Base-by-base conservation (phyloP, 176 grass and related monocot species). In the Echinochloa phyllopogon region DNA sequence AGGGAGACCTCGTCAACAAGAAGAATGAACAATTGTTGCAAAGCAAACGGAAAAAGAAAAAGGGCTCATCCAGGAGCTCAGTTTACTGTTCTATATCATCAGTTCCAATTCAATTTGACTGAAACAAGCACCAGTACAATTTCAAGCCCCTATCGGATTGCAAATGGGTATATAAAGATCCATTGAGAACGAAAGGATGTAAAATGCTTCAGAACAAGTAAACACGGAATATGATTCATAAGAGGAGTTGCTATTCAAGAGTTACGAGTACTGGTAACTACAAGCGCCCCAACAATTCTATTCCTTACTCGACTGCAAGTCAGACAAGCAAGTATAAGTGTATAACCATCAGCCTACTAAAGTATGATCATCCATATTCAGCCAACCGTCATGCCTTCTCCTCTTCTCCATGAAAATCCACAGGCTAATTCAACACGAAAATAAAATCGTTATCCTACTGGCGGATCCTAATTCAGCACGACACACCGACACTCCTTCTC, bases 11-110 rank as follows among this genome's bases (percentile, higher is more conserved):
- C 1, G n/a, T 83, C 17, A 74, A 24, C 10, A 57, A 53, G 61
- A 66, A 55, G 25, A 45, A 33, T 44, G 2, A 75, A 17, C 6
- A 83, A 49, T n/a, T 83, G 24, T 18, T 72, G 75, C 33, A 64
- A 52, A 64, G 51, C n/a, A 64, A 21, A 37, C 13, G 25, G 18
- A 47, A 51, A 36, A 8, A 8, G 16, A 74, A 9, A 10, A 78
- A 8, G 45, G 45, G 27, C 3, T 42, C 10, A 79, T 27, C n/a
- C 25, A 61, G 15, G 44, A 56, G 43, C 20, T 82, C 64, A 61
- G 12, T 37, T 57, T 25, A 71, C 7, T 3, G 45, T 38, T 47
- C 0, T 15, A 17, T 1, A 60, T 45, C 48, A 20, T 33, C 16
- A 18, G 8, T 58, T 75, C 33, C n/a, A 44, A 18, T 75, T 80